Base-by-base conservation (phyloP, 192 early-diverging fungal genomes). In the Paraglomus occultum region DNA sequence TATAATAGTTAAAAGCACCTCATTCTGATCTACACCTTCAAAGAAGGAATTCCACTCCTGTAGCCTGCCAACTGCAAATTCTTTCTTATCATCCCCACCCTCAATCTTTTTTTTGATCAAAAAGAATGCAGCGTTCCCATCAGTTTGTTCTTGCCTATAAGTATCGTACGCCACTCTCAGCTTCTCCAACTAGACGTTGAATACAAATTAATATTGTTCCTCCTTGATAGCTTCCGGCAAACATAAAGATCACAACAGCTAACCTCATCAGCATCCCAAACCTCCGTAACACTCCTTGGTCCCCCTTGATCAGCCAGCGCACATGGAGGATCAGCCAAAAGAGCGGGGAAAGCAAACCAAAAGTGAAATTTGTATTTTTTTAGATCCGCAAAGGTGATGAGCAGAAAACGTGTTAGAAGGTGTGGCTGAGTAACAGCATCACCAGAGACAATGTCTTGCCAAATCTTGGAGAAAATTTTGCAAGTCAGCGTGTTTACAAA, bases 281-380 rank as follows among this genome's bases (percentile, higher is more conserved):
- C 9, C 20, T 67, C 57, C 51, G 54, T 23, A 76, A 74, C 59
- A 20, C 8, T 18, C 23, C 39, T 55, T 8, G 44, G 14, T 45
- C 42, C 43, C 12, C 49, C 49, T 31, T 69, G 67, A 10, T 81
- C 73, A 46, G 51, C 76, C 4, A 84, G 49, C 6, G 80, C 71
- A 67, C 76, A 85, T 8, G 93, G 84, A 10, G 80, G 84, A 12
- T 89, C 79, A 0, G 91, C 84, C 23, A 89, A 74, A 12, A 97
- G 74, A 0, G 93, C 94, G 1, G 97, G 97, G 74, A 97, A 97
- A 6, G 87, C 91, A 69, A 94, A 95, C 95, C 94, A 95, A 74
- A 95, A 96, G 74, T 89, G 92, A 74, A 93, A 99, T 71, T 85
- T 89, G 83, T 93, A 97, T 75, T 93, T 93, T 74, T 99, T 99